Base-by-base conservation (phyloP, 129 eudicot species). In the Flaveria sonorensis region DNA sequence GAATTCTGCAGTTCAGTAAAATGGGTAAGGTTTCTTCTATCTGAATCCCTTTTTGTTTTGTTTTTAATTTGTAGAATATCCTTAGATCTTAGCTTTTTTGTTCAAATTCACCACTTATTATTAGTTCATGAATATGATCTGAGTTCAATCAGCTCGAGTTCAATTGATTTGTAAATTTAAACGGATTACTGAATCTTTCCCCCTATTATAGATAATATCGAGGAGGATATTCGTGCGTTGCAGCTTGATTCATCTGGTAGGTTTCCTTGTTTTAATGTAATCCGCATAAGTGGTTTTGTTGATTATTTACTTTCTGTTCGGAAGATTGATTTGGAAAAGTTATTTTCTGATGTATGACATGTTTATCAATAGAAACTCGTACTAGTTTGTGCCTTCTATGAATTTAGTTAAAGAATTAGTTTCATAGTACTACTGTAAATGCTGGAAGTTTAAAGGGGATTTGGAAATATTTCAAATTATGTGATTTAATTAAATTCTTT, bases 191-290 rank as follows among this genome's bases (percentile, higher is more conserved):
- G 68, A 55, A 66, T 7, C 50, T 68, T 78, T 45, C 60, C 53
- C 23, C 48, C 15, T 24, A 15, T 73, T 19, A 19, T 76, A 86
- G 90, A 82, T 82, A 73, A 83, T 71, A 83, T 91, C 20, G 86
- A 68, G 81, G 95, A 87, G 42, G 97, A 89, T 12, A 89, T 91
- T 74, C 84, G 87, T 46, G 97, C 85, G 16, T 67, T 91, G 92
- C 97, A 91, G 84, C 97, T 91, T 28, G 95, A 91, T 78, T 89
- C 95, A 66, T 63, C 92, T 74, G 93, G 94, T 91, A 81, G 70
- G 42, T 13, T 30, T 71, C 23, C 15, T 64, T 68, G 23, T 28
- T 67, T 60, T 20, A 19, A 10, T 64, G 64, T 47, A 50, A 36
- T 28, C 18, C 7, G 10, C 28, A 24, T 63, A 26, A 50, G 13